phyloP scores from a whole-genome alignment of 2,329 filamentous ascomycete genomes.

The Plectosphaerella cucumerina region DNA sequence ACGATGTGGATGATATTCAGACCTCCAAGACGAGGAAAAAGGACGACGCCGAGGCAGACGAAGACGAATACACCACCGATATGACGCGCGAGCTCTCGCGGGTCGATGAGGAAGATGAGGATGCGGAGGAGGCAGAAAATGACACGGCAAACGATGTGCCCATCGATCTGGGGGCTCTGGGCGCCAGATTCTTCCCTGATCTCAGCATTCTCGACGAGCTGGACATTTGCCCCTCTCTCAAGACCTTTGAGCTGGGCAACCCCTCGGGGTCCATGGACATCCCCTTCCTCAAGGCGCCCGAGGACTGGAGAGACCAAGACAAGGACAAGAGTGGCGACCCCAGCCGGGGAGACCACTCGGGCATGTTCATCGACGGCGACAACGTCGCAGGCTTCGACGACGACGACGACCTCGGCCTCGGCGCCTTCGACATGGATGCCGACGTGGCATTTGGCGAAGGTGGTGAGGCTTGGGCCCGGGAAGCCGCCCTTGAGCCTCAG shows the following conservation, averaged over 20 bases:
- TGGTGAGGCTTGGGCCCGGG: constrained; percentile 90
- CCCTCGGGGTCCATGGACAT: constrained; percentile 82
- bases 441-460: constrained; percentile 91
- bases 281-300: constrained; percentile 83
- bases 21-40: constrained; percentile 30
- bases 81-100: constrained; percentile 17
- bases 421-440: constrained; percentile 62
- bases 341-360: constrained; percentile 63
- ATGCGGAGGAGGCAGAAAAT: constrained; percentile 27
- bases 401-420: constrained; percentile 61
- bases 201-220: constrained; percentile 73
- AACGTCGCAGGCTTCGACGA: constrained; percentile 79
- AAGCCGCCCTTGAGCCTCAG: constrained; percentile 82
- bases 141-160: constrained; percentile 49
- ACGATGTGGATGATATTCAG: constrained; percentile 63
- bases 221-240: constrained; percentile 91
- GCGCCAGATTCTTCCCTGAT: constrained; percentile 80
- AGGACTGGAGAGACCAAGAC: constrained; percentile 76
- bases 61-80: constrained; percentile 23
- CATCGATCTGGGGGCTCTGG: constrained; percentile 74
- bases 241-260: constrained; percentile 87
- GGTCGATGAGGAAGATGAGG: constrained; percentile 5
- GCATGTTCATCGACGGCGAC: constrained; percentile 82
- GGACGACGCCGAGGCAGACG: constrained; percentile 33
- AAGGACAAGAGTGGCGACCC: constrained; percentile 50